Conservation (phyloP, 148 eudicot species). For the Rheum nobile region DNA sequence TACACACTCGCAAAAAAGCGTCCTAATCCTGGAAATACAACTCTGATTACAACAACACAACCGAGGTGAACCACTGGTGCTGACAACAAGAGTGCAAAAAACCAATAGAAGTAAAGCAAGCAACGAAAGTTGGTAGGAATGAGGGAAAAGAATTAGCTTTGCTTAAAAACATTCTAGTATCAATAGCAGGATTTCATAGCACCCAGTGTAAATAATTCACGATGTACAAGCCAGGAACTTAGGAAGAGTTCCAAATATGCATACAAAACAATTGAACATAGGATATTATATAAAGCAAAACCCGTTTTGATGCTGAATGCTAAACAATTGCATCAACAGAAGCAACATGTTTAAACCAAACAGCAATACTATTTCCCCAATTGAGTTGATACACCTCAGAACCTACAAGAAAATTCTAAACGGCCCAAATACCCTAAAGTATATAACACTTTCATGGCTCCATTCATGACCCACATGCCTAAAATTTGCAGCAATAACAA, state of each 20-base stretch:
- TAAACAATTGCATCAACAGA: neutral
- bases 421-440: neutral
- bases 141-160: neutral
- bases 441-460: neutral
- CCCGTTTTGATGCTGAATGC: neutral
- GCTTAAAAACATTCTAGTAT: neutral
- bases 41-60: neutral
- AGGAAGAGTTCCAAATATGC: neutral
- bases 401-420: neutral
- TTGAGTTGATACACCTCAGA: neutral
- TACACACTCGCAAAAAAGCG: neutral
- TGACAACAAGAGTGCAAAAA: too few relatives aligned
- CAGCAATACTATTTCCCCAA: neutral
- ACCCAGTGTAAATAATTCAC: neutral
- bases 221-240: neutral
- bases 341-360: neutral
- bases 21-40: neutral
- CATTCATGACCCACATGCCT: neutral
- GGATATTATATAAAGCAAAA: neutral
- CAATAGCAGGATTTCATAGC: neutral
- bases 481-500: neutral
- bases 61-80: neutral
- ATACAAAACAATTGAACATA: neutral
- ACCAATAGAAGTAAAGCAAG: neutral
- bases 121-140: neutral